Base-by-base conservation (phyloP, 495 filamentous ascomycete genomes). In the Aspergillus wentii region DNA sequence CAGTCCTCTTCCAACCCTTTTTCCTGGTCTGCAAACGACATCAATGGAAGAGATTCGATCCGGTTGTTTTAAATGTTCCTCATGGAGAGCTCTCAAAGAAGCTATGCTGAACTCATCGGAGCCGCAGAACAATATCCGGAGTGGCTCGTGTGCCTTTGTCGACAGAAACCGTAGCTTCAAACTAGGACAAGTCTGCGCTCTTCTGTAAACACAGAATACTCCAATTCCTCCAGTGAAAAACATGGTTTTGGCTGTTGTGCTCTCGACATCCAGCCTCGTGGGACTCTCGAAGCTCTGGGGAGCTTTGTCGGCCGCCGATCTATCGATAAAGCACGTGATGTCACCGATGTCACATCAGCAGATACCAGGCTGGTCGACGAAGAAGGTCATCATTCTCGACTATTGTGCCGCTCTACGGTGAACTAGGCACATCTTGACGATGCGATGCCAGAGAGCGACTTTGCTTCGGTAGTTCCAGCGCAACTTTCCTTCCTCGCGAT, bases 81-180 rank as follows among this genome's bases (percentile, higher is more conserved):
- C 48, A 51, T 85, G 62, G 30, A 98, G 65, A 15, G 84, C 85
- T 33, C 69, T 67, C 32, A 98, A 71, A 2, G 89, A 88, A 23
- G 76, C 76, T 52, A 83, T 82, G 62, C 90, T 95, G 62, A 96
- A 95, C 5, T 84, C 72, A 54, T 98, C 92, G 8, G 94, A 94
- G 17, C 92, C 92, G 58, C 89, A 97, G 64, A 95, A 98, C 13
- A 98, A 78, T 33, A 98, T 87, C n/a, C 83, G 75, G 18, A 98
- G 72, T 2, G 88, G 88, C 17, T 80, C 74, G 46, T 62, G 56
- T 14, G 60, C 34, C 33, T 59, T 65, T 23, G 59, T 64, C 1
- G 61, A 34, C 28, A 61, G 51, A 20, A 43, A 54, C 19, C 62
- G 52, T 28, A 32, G 38, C 2, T 43, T 14, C 33, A 48, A 44